These are phyloP conservation scores for Aspergillus sp. DNA, from an alignment of 2,329 filamentous ascomycete genomes.

Conservation along the genomic window DNA sequence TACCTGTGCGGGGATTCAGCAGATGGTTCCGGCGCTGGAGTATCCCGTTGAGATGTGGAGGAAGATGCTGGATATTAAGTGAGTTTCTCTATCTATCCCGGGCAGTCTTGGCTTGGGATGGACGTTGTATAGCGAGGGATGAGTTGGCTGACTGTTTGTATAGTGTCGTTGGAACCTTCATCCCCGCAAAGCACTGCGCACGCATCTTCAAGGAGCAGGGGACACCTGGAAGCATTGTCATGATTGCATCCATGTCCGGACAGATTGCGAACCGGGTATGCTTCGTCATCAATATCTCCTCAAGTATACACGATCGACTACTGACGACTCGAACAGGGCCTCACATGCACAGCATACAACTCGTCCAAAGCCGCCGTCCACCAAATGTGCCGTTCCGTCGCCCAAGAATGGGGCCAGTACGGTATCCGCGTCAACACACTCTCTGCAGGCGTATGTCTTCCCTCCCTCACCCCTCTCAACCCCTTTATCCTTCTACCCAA, in stretches of 20 bases:
- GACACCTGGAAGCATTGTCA: conserved; percentile 63
- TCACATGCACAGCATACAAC: conserved; percentile 65
- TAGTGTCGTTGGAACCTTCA: conserved; percentile 42
- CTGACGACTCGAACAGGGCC: conserved; percentile 49
- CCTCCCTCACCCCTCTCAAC: no score
- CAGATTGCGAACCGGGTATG: conserved; percentile 63
- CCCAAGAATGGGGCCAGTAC: conserved; percentile 57
- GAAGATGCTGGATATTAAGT: conserved; percentile 43
- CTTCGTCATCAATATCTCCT: neutral
- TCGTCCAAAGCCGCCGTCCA: conserved; percentile 55
- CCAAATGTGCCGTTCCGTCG: conserved; percentile 54
- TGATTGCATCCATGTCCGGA: conserved; percentile 74
- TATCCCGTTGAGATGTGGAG: conserved; percentile 46
- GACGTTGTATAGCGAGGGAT: no score
- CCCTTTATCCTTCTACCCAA: neutral
- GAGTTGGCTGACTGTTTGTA: neutral
- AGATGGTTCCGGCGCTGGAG: conserved; percentile 52
- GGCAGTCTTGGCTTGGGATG: no score
- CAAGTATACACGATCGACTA: neutral
- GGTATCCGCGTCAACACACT: conserved; percentile 81
- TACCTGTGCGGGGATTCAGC: conserved; percentile 57
- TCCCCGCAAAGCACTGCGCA: conserved; percentile 39
- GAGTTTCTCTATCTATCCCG: neutral
- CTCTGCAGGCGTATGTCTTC: conserved; percentile 64
- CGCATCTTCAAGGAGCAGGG: conserved; percentile 60